Evolutionary conservation across 495 filamentous ascomycete species (phyloP), one percentile per base, ranked within the genome.

Genomic region (Corynascus novoguineensis): DNA sequence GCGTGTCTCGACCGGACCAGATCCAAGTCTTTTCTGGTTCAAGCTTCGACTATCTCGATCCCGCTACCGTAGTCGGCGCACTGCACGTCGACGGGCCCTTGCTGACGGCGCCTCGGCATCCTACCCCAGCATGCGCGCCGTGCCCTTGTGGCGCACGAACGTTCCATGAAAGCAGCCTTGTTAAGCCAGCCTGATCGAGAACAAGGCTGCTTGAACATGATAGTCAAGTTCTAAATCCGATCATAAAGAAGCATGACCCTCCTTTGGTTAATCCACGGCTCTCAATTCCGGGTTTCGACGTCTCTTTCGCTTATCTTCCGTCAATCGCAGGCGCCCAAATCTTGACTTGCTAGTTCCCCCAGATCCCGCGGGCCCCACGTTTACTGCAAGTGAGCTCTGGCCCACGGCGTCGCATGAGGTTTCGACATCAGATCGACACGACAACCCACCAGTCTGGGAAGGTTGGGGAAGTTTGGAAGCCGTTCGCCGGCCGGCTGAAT

Each of bases 401-500:
- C 50, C 46, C 40, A 45, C 38, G 37, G 17, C 27, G 34, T 31
- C 51, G 55, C 49, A 44, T 44, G 40, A 40, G 55, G 24, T 22
- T 24, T 45, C 47, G 15, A 37, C 46, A 50, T 34, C 45, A 28
- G 54, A 54, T 58, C 55, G 60, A 51, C 54, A 55, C 19, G 27
- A 50, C 31, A 37, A 15, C 27, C 35, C 44, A 41, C 41, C 31
- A 22, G n/a, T 41, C 35, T 50, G 29, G 31, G 31, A 32, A 35
- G 14, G 28, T 19, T 50, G 54, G 29, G 31, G 31, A 32, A 35
- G 14, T n/a, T 19, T 50, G 54, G 34, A 50, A 29, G 45, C 34
- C 44, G 54, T 58, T 53, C 35, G 48, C 31, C 52, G 50, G 12
- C 37, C 60, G 64, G 66, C 63, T 64, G 40, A 60, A 60, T 57